These are phyloP conservation scores for Eucalyptus marginata DNA, from an alignment of 345 rosid species.

Conservation along the genomic window DNA sequence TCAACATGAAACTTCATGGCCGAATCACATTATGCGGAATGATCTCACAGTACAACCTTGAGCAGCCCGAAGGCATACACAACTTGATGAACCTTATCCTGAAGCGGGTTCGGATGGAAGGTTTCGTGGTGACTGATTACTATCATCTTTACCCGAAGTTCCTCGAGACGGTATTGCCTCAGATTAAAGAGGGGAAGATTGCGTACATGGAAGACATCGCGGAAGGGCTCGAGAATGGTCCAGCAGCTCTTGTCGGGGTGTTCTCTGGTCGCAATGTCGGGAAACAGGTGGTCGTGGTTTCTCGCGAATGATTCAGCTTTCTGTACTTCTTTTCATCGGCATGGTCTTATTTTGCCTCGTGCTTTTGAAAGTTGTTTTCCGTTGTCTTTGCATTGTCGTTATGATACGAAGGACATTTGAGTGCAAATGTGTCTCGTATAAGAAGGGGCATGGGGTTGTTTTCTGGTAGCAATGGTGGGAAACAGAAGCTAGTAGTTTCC, in stretches of 20 bases:
- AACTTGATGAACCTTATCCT: background rate
- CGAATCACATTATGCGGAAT: conserved; percentile 9
- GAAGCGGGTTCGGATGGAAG: conserved; percentile 14
- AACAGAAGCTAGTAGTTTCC: too few species aligned
- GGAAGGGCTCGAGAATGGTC: conserved; percentile 12
- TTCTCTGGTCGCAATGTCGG: conserved; percentile 12
- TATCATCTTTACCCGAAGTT: conserved; percentile 8
- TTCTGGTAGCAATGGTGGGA: too few species aligned
- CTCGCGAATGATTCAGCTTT: background rate
- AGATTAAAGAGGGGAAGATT: conserved; percentile 9
- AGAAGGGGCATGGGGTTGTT: too few species aligned
- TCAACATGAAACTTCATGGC: conserved; percentile 9
- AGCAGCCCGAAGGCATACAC: conserved; percentile 8
- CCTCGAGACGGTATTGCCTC: conserved; percentile 5
- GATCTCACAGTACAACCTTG: conserved; percentile 14
- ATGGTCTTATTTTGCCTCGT: background rate
- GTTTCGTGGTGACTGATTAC: conserved; percentile 1
- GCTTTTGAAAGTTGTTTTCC: background rate
- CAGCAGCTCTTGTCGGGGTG: conserved; percentile 10
- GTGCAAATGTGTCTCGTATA: too few species aligned
- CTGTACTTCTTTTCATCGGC: background rate
- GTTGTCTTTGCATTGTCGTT: too few species aligned
- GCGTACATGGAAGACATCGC: conserved; percentile 7
- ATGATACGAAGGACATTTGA: background rate
- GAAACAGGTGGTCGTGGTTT: conserved; percentile 14